These are phyloP conservation scores for Phytophthora kernoviae DNA, from an alignment of 352 stramenopile genomes.

Conservation along the genomic window DNA sequence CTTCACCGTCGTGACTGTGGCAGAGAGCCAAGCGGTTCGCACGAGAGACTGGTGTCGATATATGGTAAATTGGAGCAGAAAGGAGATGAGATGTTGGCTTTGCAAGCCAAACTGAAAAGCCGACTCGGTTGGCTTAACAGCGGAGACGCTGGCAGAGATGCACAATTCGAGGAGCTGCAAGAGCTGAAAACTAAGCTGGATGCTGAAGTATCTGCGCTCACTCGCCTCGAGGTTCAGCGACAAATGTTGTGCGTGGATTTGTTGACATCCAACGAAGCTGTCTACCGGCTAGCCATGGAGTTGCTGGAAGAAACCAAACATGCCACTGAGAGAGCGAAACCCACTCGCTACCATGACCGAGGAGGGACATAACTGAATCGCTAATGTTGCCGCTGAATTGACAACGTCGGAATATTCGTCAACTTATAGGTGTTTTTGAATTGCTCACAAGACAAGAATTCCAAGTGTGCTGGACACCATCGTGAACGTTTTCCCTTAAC, in stretches of 20 bases:
- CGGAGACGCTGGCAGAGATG: neutral
- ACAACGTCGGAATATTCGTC: too few relatives aligned
- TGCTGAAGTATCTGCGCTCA: neutral
- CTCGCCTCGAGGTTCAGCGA: neutral
- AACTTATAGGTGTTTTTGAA: too few relatives aligned
- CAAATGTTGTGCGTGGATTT: conserved; percentile 4
- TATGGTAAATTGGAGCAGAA: conserved; percentile 4
- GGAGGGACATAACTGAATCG: too few relatives aligned
- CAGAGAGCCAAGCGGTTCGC: neutral
- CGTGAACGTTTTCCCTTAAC: too few relatives aligned
- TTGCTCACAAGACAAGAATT: too few relatives aligned
- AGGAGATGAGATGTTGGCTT: neutral
- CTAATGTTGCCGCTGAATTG: too few relatives aligned
- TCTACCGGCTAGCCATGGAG: neutral
- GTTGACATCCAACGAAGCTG: neutral
- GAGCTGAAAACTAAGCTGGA: neutral
- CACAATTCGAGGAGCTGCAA: conserved; percentile 1
- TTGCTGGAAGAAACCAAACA: conserved; percentile 3
- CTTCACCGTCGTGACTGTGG: neutral
- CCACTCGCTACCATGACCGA: too few relatives aligned
- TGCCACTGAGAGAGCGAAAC: too few relatives aligned
- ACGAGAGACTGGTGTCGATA: conserved; percentile 3
- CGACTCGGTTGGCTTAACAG: neutral
- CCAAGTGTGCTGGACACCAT: too few relatives aligned
- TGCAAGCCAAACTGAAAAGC: conserved; percentile 6